Base-by-base conservation (phyloP, 2,329 filamentous ascomycete species). In the Cladophialophora bantiana region DNA sequence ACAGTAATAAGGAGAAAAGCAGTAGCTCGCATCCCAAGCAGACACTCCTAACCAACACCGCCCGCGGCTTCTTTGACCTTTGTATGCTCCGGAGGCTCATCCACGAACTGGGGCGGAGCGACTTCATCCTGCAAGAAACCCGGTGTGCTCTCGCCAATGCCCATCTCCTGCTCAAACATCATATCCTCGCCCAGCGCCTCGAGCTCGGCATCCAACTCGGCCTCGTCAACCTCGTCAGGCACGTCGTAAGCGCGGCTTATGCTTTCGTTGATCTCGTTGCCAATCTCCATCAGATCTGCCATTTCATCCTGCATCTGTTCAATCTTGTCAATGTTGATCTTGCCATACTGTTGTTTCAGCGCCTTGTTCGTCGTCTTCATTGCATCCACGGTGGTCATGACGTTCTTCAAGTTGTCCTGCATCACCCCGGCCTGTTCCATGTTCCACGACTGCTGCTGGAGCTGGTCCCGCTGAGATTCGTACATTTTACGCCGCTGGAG, bases 401-500 rank as follows among this genome's bases (percentile, higher is more conserved):
- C 94, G 79, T 98, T 98, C 79, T 96, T 95, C 61, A 99, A 86
- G 77, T 98, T 98, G 81, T 98, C 94, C 82, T 96, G 93, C 94
- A 98, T 97, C 86, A 94, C 96, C 77, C 91, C 91, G 2, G 94
- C 94, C 81, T 97, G 94, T 82, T 98, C 94, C 94, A 99, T 97
- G 82, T 98, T 98, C 94, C 94, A 98, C 26, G 92, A 92, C 81
- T 99, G 95, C 71, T 90, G 87, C 81, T 96, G 91, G 62, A 98
- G 88, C 81, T 98, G 94, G 75, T 97, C 93, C 71, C 94, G 92
- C 80, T 97, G 93, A 3, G 88, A 85, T 81, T 99, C 95, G 87
- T 97, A 96, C 80, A 94, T 90, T 78, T 96, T 97, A 73, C 94
- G 90, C 66, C 93, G 91, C 81, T 97, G 93, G 2, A 98, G 89